Evolutionary conservation across 306 rosid genomes (phyloP), one percentile per base, ranked within the genome.

Genomic region (Abrus precatorius): DNA sequence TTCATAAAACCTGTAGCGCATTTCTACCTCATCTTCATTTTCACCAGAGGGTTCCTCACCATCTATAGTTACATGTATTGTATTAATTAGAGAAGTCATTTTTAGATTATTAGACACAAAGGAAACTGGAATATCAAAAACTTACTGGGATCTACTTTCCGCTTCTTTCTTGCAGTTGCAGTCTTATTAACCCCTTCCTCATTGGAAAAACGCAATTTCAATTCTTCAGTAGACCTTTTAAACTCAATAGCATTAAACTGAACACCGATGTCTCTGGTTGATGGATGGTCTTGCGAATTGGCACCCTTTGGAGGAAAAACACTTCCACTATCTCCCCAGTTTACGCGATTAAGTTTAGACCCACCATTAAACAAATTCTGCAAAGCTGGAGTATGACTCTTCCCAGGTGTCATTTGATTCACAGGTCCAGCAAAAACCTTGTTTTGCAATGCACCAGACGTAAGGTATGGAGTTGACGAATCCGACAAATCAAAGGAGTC

Each of bases 1-100:
- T 88, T 93, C 97, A 36, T 95, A 95, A 86, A 95, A 95, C 83
- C 97, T 90, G 75, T 82, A 89, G 53, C 96, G 96, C 84, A 89
- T 86, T 61, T 89, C 96, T 34, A 38, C 91, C 10, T 90, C 93
- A 66, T 91, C 93, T 28, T 89, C 96, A 29, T 86, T 82, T 40
- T 84, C 86, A 38, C 86, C 69, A 4, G 97, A 82, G 72, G 91
- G 84, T 68, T 86, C 92, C 74, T 84, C 87, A 43, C 70, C 88
- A 67, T 80, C 99, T 95, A 89, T 84, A 85, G 67, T 60, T 78
- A 34, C 53, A 64, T 28, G 74, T 50, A 71, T 53, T 72, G 48
- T 30, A 69, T 56, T 14, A 71, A 67, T 75, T 50, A 60, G 80
- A 71, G 78, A 82, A 53, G 5, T 68, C 54, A 36, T 45, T 55